A percentile compares a stretch with the other conserved stretches of the same genome.
phyloP scores from a whole-genome alignment of 352 stramenopile genomes.

The Phytophthora tubulina region DNA sequence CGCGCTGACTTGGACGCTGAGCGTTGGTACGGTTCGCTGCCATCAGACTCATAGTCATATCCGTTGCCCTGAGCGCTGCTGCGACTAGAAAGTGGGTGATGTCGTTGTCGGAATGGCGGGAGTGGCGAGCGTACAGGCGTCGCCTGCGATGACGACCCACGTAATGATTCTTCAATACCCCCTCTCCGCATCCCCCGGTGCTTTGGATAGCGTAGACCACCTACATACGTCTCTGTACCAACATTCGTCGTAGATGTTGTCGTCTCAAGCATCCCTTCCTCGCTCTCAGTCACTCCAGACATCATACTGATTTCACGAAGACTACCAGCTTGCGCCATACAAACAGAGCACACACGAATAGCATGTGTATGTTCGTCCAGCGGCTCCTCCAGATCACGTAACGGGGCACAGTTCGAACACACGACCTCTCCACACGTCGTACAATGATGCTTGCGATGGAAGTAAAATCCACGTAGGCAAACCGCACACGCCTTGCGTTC shows the following conservation, averaged over 20 bases:
- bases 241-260: slow-evolving; percentile 54
- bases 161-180: slow-evolving; percentile 29
- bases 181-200: slow-evolving; percentile 31
- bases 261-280: slow-evolving; percentile 36
- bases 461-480: slow-evolving; percentile 81
- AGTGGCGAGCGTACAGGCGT: slow-evolving; percentile 29
- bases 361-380: slow-evolving; percentile 57
- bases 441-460: slow-evolving; percentile 84
- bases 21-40: slow-evolving; percentile 23
- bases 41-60: slow-evolving; percentile 18
- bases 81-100: slow-evolving; percentile 17
- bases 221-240: slow-evolving; percentile 61
- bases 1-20: slow-evolving; percentile 20
- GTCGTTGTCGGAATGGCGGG: slow-evolving; percentile 32
- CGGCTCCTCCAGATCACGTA: slow-evolving; percentile 78
- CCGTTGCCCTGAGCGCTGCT: slow-evolving; percentile 22
- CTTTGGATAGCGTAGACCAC: slow-evolving; percentile 45
- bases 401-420: slow-evolving; percentile 74
- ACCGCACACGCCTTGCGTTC: slow-evolving; percentile 85
- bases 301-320: slow-evolving; percentile 31
- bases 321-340: slow-evolving; percentile 61
- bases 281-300: slow-evolving; percentile 38
- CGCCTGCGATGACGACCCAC: slow-evolving; percentile 13
- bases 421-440: slow-evolving; percentile 82
- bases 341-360: slow-evolving; percentile 79